Base-by-base conservation (phyloP, 148 eudicot species). In the Silene uniflora region DNA sequence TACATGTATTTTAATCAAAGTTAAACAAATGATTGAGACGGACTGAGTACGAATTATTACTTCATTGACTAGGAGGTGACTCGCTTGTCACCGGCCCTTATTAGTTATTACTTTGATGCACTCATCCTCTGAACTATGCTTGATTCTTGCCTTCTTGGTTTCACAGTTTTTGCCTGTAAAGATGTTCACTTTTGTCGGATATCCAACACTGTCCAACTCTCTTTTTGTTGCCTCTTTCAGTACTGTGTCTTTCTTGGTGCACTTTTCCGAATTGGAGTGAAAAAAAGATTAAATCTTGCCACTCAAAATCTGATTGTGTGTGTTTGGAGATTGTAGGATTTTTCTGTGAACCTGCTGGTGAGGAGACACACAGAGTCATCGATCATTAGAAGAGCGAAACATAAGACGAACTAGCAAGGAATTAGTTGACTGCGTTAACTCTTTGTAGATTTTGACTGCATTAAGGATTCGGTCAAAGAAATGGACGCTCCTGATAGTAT, bases 271-370 rank as follows among this genome's bases (percentile, higher is more conserved):
- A 10, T 7, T n/a, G 52, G 24, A 24, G 17, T 52, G 17, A 3
- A 13, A 52, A 0, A 9, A 18, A 16, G 19, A 16, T 44, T 7
- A 32, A 72, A 35, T 21, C 73, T 62, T 58, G 55, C 60, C 3
- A 16, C 23, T 65, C 39, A 62, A 44, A 46, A 73, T 82, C 87
- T 78, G 63, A 82, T 13, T 75, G 6, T 77, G 47, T 69, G 64
- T 60, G 39, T 14, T 72, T 59, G 80, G 85, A 84, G 77, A 91
- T 91, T 92, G 88, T 90, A 75, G 89, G 91, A 63, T 85, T 88
- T 80, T 42, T 80, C 55, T 69, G 69, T 49, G 84, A 82, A 23
- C 60, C 76, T 69, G 69, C 76, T 49, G 64, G 84, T 73, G 86
- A 86, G 4, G 81, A 74, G 56, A 65, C 71, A 19, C 72, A 76